A percentile compares a stretch with the other conserved stretches of the same genome.
Conservation (phyloP, 495 filamentous ascomycete genomes). For the Talaromyces stipitatus region DNA sequence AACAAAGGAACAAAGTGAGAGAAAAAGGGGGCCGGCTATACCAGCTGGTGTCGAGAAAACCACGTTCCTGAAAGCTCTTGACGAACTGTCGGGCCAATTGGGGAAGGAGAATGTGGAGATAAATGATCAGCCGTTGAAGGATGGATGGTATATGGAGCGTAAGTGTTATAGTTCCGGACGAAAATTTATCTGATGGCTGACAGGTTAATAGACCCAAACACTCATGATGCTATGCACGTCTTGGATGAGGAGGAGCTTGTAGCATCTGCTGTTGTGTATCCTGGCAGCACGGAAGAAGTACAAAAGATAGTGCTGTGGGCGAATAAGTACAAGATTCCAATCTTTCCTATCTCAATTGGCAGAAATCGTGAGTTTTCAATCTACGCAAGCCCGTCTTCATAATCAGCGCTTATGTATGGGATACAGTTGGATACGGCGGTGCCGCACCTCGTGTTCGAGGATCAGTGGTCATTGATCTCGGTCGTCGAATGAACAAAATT, state of each 20-base stretch:
- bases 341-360: constrained; percentile 49
- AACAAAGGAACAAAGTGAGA: neutral
- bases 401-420: neutral
- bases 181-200: neutral
- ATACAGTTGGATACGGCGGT: constrained; percentile 36
- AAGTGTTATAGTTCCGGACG: neutral
- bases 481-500: constrained; percentile 29
- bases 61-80: neutral
- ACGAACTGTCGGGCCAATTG: neutral
- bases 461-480: constrained; percentile 46
- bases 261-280: constrained; percentile 42
- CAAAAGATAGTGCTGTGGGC: constrained; percentile 36
- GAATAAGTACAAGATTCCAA: constrained; percentile 41
- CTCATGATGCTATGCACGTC: constrained; percentile 47
- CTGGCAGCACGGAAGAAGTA: constrained; percentile 35
- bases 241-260: constrained; percentile 45
- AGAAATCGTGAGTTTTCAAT: constrained; percentile 22
- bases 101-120: neutral
- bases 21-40: neutral
- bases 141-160: constrained; percentile 4
- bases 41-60: neutral
- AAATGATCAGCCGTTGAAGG: neutral
- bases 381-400: neutral
- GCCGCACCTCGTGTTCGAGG: constrained; percentile 47
- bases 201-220: constrained; percentile 15